Conservation (phyloP, 768 basidiomycete genomes). For the Nevesoporus exiguus region DNA sequence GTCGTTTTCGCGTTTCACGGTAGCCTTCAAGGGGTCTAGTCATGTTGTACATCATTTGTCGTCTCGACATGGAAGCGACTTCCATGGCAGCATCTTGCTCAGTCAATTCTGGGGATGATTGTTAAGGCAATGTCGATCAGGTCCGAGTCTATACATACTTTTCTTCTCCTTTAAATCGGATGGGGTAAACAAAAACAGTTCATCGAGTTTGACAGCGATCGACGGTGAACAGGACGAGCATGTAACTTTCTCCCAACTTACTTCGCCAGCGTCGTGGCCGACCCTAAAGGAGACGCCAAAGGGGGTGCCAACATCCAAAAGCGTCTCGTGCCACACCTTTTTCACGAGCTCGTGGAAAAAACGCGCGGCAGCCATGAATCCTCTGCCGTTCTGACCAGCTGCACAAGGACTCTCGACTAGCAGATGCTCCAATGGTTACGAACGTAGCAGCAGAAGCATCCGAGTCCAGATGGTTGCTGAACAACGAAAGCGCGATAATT, state of each 20-base stretch:
- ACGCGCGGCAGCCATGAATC: slow-evolving; percentile 16
- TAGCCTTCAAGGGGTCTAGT: slow-evolving; percentile 9
- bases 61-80: slow-evolving; percentile 10
- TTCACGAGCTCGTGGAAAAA: slow-evolving; percentile 11
- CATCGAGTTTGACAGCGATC: slow-evolving; percentile 5
- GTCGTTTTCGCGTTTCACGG: slow-evolving; percentile 3
- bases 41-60: slow-evolving; percentile 15
- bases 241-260: slow-evolving; percentile 4
- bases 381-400: slow-evolving; percentile 17
- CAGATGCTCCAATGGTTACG: slow-evolving; percentile 14
- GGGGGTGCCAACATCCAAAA: not conserved
- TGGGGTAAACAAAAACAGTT: slow-evolving; percentile 6
- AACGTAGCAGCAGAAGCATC: slow-evolving; percentile 9
- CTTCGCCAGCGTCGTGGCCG: slow-evolving; percentile 15
- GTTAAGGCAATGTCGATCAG: not conserved
- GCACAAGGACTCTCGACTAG: slow-evolving; percentile 15
- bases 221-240: slow-evolving; percentile 1
- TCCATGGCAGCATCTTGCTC: slow-evolving; percentile 13
- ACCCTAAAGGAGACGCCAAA: slow-evolving; percentile 12
- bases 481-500: slow-evolving; percentile 7
- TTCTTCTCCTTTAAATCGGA: slow-evolving; percentile 2
- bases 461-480: slow-evolving; percentile 12
- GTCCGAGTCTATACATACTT: not conserved
- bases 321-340: not conserved
- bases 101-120: slow-evolving; percentile 5